Base-by-base conservation (phyloP, 805 yeast genomes). In the Phaffomyces opuntiae region DNA sequence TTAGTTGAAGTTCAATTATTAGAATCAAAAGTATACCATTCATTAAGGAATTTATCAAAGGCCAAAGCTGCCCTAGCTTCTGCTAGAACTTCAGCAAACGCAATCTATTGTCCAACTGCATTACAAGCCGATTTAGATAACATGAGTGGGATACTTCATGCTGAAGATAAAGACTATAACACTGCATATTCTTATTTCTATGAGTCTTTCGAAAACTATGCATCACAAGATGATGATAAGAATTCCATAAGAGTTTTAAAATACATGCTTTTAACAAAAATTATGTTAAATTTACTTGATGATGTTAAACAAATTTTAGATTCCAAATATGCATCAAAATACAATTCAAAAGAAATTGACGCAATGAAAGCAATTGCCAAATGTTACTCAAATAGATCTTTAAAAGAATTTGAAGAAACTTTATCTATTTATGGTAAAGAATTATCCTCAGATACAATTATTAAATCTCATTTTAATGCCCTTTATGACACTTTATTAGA, bases 81-180 rank as follows among this genome's bases (percentile, higher is more conserved):
- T 40, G 96, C 99, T 2, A 79, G 98, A 65, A 93, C 99, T 0
- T 84, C 95, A 3, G 99, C 99, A n/a, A 95, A 93, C 64, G 78
- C 97, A 21, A 87, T 93, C 43, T 95, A 90, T 69, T 87, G 96
- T 58, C 96, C 98, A 9, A 86, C 97, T n/a, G 71, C 81, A 43
- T 75, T 84, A 56, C 96, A 93, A 67, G 98, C 98, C 1, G 96
- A 89, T 61, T 75, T 93, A 45, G 99, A 93, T 63, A 78, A 87
- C 68, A 89, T 91, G 83, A 83, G 95, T 62, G 99, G 99, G 55
- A 81, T 91, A 46, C 75, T 93, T 51, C 95, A 91, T 68, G 96
- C 97, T 35, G 97, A 93, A 66, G 98, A 93, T 58, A 87, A 87
- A 64, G 99, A 93, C 65, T 95, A 87, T 69, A 86, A 87, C 62